Conservation (phyloP, 164 flowering plant genomes). For the Berberis thunbergii region DNA sequence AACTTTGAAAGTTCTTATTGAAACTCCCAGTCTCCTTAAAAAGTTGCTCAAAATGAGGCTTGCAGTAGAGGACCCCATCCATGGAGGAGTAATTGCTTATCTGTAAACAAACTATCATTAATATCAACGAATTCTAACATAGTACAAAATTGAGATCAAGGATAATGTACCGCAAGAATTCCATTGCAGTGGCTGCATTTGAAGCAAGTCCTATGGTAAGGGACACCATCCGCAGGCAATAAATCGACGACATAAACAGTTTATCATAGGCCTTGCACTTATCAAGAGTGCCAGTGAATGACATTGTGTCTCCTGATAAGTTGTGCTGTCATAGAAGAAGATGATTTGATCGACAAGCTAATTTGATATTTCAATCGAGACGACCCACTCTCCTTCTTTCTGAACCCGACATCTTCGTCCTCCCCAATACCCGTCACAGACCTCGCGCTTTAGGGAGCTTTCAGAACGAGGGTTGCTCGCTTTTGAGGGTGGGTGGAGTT, state of each 20-base stretch:
- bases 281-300: slow-evolving; percentile 48
- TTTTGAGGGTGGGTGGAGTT: no score
- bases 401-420: no score
- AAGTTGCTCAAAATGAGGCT: slow-evolving; percentile 60
- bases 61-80: slow-evolving; percentile 66
- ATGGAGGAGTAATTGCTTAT: slow-evolving; percentile 50
- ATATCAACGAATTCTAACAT: no score
- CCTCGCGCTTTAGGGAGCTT: no score
- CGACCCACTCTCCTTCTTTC: no score
- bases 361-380: no score
- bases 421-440: no score
- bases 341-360: no score
- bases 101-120: slow-evolving; percentile 15
- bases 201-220: slow-evolving; percentile 57
- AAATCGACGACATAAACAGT: slow-evolving; percentile 50
- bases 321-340: neutral
- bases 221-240: slow-evolving; percentile 45
- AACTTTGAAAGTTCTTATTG: slow-evolving; percentile 27
- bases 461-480: no score
- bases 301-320: slow-evolving; percentile 16
- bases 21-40: slow-evolving; percentile 43
- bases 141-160: neutral
- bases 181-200: slow-evolving; percentile 64
- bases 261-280: slow-evolving; percentile 55
- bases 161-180: slow-evolving; percentile 31